Base-by-base conservation (phyloP, 2,329 filamentous ascomycete genomes). In the Alternaria ethzedia region DNA sequence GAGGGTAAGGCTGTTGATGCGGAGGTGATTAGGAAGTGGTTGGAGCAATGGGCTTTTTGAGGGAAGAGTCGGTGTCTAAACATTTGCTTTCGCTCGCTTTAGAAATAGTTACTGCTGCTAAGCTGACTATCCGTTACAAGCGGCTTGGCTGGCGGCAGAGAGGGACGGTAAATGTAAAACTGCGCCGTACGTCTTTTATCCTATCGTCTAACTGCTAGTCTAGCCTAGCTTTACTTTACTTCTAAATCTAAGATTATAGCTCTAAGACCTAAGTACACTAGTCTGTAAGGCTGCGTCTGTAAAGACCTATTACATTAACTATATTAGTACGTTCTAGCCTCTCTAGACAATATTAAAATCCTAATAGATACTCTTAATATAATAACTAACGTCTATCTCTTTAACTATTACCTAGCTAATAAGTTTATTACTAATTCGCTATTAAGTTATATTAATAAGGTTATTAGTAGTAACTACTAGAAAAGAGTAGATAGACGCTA, bases 291-390 rank as follows among this genome's bases (percentile, higher is more conserved):
- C 8, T 5, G 5, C 15, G 4, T 54, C 6, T 43, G 57, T 20
- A 21, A 45, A n/a, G 58, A 64, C 32, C 57, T 67, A 23, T 25
- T 69, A 2, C 54, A 60, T 15, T 46, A 45, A 43, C 56, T 69
- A 26, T 51, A 55, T n/a, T 69, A 51, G 54, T 57, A 65, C 30
- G n/a, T 65, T 4, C 46, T 61, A 10, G 57, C 26, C 57, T 7
- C 43, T 21, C 43, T 63, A 23, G 13, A 43, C 3, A 13, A 58
- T 26, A 61, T 65, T 8, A 26, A 61, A 47, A 68, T 65, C 44
- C n/a, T n/a, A n/a, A n/a, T 5, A 25, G 11, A 30, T 17, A 25
- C 55, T 36, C 23, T 30, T 6, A 21, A 58, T 28, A 6, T 51
- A 28, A 51, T 32, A 12, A 57, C 12, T 5, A 5, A 47, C 21